Conservation (phyloP, 345 rosid species). For the Citrus australasica region DNA sequence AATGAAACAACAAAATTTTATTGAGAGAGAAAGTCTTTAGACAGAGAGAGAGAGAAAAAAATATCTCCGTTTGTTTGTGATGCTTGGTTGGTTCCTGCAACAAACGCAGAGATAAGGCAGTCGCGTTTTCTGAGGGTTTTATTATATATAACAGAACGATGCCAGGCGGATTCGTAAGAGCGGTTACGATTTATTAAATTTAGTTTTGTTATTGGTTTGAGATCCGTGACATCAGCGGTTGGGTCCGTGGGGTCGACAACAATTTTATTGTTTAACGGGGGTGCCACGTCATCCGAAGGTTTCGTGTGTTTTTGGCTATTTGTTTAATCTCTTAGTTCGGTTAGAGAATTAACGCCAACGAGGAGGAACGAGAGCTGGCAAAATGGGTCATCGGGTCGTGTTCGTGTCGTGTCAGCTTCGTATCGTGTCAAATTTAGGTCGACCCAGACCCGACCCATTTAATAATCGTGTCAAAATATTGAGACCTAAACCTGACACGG, state of each 20-base stretch:
- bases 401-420: too few relatives aligned
- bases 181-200: constrained; percentile 2
- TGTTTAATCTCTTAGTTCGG: background rate
- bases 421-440: too few relatives aligned
- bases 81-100: background rate
- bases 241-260: background rate
- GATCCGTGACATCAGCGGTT: constrained; percentile 20
- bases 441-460: too few relatives aligned
- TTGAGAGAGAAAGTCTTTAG: background rate
- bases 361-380: background rate
- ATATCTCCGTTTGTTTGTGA: background rate
- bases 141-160: background rate
- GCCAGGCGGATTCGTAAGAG: constrained; percentile 28
- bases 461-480: too few relatives aligned
- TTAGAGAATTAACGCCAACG: background rate
- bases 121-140: too few relatives aligned
- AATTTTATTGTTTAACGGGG: background rate
- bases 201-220: constrained; percentile 14
- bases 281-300: background rate
- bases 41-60: background rate
- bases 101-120: background rate
- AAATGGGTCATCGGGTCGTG: too few relatives aligned
- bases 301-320: background rate
- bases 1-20: background rate
- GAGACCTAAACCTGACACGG: too few relatives aligned